A percentile compares a stretch with the other conserved stretches of the same genome.
Conservation (phyloP, 768 basidiomycete genomes). For the Calocybe cyanea region DNA sequence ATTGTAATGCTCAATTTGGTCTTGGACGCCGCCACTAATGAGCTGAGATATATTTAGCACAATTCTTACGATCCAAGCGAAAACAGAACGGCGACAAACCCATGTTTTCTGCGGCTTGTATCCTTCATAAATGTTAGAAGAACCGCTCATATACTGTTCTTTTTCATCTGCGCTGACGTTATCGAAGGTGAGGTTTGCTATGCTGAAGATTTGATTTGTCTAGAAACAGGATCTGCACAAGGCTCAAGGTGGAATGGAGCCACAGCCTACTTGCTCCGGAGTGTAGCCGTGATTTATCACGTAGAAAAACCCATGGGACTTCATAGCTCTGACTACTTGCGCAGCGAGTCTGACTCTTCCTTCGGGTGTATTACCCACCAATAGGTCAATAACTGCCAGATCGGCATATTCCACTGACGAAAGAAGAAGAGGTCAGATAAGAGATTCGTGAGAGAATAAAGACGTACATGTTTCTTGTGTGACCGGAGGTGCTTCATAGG, state of each 20-base stretch:
- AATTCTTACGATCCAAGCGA: too few relatives aligned
- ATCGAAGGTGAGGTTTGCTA: constrained; percentile 38
- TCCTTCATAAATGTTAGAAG: constrained; percentile 40
- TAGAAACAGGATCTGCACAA: not conserved
- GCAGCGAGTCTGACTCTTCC: constrained; percentile 33
- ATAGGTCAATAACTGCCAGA: constrained; percentile 48
- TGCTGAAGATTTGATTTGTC: constrained; percentile 41
- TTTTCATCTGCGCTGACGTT: constrained; percentile 36
- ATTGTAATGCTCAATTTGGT: constrained; percentile 65
- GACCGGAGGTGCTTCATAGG: constrained; percentile 10
- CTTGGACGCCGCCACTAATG: constrained; percentile 56
- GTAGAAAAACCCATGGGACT: constrained; percentile 40
- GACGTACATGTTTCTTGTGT: constrained; percentile 12
- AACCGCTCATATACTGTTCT: constrained; percentile 28
- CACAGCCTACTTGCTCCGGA: constrained; percentile 28
- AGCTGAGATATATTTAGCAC: constrained; percentile 33
- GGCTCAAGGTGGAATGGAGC: not conserved
- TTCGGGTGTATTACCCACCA: constrained; percentile 32
- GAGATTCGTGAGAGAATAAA: not conserved
- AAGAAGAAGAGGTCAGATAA: not conserved
- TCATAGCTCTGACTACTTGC: constrained; percentile 43
- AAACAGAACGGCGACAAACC: constrained; percentile 4
- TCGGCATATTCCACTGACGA: constrained; percentile 36
- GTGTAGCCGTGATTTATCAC: constrained; percentile 45
- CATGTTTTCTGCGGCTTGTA: constrained; percentile 15